These are phyloP conservation scores for Cercospora sp. DNA, from an alignment of 2,329 filamentous ascomycete species.

Conservation along the genomic window DNA sequence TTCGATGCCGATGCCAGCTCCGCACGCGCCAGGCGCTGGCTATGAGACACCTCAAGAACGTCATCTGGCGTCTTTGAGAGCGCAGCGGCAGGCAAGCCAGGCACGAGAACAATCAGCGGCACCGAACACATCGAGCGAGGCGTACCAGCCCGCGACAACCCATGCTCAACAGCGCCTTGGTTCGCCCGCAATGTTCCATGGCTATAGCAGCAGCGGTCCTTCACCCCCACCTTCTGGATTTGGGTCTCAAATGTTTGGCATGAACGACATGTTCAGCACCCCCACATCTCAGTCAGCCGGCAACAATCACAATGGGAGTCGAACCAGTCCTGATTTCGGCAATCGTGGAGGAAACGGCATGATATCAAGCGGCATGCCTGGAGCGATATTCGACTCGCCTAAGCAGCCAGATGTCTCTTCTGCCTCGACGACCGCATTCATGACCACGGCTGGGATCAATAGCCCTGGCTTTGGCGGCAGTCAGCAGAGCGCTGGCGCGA, in stretches of 20 bases:
- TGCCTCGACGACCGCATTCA: constrained; percentile 21
- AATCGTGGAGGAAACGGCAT: constrained; percentile 8
- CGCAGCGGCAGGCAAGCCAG: constrained; percentile 21
- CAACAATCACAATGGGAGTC: constrained; percentile 2
- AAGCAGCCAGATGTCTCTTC: constrained; percentile 26
- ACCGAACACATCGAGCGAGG: constrained; percentile 25
- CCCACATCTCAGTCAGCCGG: constrained; percentile 5
- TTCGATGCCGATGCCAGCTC: constrained; percentile 27
- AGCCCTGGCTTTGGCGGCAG: constrained; percentile 38
- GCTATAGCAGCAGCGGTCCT: constrained; percentile 18
- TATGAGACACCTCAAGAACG: constrained; percentile 27
- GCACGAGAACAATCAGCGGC: constrained; percentile 35
- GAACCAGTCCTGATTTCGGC: constrained; percentile 21
- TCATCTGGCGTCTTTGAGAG: constrained; percentile 8
- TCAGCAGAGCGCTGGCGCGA: constrained; percentile 33
- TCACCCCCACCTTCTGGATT: constrained; percentile 31
- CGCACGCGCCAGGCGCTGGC: constrained; percentile 24
- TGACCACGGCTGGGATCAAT: constrained; percentile 29
- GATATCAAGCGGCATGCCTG: constrained; percentile 28
- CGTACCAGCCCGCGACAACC: constrained; percentile 14
- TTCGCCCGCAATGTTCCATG: constrained; percentile 32
- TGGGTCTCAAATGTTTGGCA: constrained; percentile 35
- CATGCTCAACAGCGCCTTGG: constrained; percentile 29
- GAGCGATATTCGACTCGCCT: constrained; percentile 38
- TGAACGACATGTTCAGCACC: constrained; percentile 23